phyloP scores from a whole-genome alignment of 768 basidiomycete genomes.

The Kwoniella dendrophila region DNA sequence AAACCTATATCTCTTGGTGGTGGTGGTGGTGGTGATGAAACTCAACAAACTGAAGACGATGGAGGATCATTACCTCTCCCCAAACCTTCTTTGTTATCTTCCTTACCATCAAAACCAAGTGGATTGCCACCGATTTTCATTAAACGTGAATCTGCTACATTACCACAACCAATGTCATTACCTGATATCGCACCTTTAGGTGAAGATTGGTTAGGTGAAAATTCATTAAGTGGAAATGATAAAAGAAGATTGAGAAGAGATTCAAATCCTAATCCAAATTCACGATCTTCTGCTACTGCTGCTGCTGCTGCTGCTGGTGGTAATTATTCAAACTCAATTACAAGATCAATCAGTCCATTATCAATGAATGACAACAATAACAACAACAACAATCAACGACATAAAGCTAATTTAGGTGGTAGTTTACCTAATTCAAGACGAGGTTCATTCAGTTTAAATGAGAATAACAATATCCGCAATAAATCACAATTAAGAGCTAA shows the following conservation, averaged over 20 bases:
- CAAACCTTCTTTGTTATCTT: constrained; percentile 28
- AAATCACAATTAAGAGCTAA: background rate
- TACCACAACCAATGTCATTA: constrained; percentile 47
- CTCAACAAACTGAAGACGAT: background rate
- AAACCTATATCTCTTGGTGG: background rate
- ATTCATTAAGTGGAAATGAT: constrained; percentile 38
- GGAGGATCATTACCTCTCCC: constrained; percentile 25
- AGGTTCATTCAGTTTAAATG: background rate
- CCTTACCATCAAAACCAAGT: constrained; percentile 31
- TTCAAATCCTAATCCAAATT: constrained; percentile 13
- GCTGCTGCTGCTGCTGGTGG: too few species aligned
- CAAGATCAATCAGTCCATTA: background rate
- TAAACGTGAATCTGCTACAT: constrained; percentile 39
- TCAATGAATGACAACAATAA: background rate
- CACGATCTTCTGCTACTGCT: too few species aligned
- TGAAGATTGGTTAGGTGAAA: constrained; percentile 38
- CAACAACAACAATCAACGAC: background rate
- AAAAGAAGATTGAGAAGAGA: constrained; percentile 31
- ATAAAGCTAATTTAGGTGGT: background rate
- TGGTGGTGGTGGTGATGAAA: too few species aligned
- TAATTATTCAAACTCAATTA: background rate
- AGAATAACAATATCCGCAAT: background rate
- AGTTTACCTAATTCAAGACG: constrained; percentile 6
- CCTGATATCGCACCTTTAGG: constrained; percentile 41
- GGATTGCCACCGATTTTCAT: constrained; percentile 42